Percentiles rank a stretch among this genome's conserved stretches.
Evolutionary conservation across 495 filamentous ascomycete species (phyloP).

Genomic region (Ramalina peruviana): DNA sequence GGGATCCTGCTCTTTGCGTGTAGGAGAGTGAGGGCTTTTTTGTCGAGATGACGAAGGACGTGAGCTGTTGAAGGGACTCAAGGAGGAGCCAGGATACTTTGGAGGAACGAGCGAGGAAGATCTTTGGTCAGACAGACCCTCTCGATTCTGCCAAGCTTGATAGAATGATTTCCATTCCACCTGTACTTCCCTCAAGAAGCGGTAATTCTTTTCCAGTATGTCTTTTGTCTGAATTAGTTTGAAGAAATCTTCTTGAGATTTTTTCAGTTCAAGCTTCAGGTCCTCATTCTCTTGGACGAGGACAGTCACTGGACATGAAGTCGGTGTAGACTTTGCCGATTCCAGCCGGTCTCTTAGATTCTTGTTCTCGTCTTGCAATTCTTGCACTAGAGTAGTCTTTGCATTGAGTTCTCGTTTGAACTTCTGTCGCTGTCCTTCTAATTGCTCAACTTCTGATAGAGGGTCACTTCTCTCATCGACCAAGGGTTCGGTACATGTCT

Average conservation of each 20-base stretch:
- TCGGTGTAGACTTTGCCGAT: conserved; percentile 3
- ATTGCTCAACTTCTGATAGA: conserved; percentile 17
- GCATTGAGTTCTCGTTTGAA: too few relatives aligned
- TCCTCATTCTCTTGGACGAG: neutral
- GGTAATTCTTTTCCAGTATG: neutral
- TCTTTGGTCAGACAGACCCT: too few relatives aligned
- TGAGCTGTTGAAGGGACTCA: neutral
- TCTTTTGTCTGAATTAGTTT: neutral
- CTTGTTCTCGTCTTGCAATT: conserved; percentile 10
- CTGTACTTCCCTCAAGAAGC: neutral
- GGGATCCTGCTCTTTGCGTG: neutral
- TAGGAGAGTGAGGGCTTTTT: neutral
- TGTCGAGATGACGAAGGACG: neutral
- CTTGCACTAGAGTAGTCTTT: neutral
- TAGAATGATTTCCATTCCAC: neutral
- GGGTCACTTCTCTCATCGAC: conserved; percentile 6
- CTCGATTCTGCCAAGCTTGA: neutral
- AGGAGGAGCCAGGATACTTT: neutral
- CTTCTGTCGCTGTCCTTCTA: too few relatives aligned
- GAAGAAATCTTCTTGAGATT: neutral
- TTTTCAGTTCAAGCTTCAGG: neutral
- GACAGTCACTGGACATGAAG: conserved; percentile 8
- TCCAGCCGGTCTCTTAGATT: conserved; percentile 14
- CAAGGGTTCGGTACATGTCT: neutral
- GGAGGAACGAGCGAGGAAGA: neutral